Conservation (phyloP, 2,329 filamentous ascomycete genomes). For the Diaporthe vaccinii region DNA sequence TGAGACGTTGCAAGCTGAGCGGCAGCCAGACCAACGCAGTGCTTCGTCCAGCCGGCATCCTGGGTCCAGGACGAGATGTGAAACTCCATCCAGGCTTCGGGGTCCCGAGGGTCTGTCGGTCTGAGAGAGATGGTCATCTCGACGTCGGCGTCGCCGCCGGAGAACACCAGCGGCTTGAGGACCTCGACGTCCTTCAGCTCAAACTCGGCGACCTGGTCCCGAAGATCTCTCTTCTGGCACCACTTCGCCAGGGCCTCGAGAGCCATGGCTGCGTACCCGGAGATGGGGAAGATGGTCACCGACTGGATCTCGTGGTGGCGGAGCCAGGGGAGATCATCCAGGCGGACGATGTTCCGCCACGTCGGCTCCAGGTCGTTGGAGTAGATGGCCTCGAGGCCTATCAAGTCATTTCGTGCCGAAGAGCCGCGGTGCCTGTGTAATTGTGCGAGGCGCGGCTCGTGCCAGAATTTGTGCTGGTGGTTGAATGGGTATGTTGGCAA, state of each 20-base stretch:
- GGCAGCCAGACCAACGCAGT: slow-evolving; percentile 66
- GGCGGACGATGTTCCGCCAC: slow-evolving; percentile 63
- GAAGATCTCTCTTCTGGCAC: slow-evolving; percentile 43
- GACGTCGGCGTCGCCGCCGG: slow-evolving; percentile 42
- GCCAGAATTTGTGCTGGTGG: slow-evolving; percentile 58
- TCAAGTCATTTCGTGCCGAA: slow-evolving; percentile 58
- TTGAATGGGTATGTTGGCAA: slow-evolving; percentile 63
- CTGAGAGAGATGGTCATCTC: slow-evolving; percentile 65
- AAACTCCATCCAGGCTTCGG: slow-evolving; percentile 68
- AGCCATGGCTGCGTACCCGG: slow-evolving; percentile 66
- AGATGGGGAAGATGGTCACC: slow-evolving; percentile 67
- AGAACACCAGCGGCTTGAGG: slow-evolving; percentile 60
- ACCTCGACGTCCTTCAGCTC: slow-evolving; percentile 63
- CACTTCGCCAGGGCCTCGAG: slow-evolving; percentile 60
- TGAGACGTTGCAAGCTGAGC: background rate
- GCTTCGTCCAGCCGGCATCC: slow-evolving; percentile 68
- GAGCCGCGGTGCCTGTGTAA: slow-evolving; percentile 55
- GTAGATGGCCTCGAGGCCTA: slow-evolving; percentile 60
- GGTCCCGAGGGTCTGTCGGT: slow-evolving; percentile 57
- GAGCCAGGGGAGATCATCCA: slow-evolving; percentile 68
- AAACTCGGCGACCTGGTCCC: slow-evolving; percentile 53
- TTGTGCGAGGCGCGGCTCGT: slow-evolving; percentile 48
- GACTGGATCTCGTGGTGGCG: slow-evolving; percentile 71
- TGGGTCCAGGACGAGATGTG: slow-evolving; percentile 66
- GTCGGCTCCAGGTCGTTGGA: slow-evolving; percentile 60